These are phyloP conservation scores for Elaphomyces granulatus DNA, from an alignment of 495 filamentous ascomycete genomes.

Conservation along the genomic window DNA sequence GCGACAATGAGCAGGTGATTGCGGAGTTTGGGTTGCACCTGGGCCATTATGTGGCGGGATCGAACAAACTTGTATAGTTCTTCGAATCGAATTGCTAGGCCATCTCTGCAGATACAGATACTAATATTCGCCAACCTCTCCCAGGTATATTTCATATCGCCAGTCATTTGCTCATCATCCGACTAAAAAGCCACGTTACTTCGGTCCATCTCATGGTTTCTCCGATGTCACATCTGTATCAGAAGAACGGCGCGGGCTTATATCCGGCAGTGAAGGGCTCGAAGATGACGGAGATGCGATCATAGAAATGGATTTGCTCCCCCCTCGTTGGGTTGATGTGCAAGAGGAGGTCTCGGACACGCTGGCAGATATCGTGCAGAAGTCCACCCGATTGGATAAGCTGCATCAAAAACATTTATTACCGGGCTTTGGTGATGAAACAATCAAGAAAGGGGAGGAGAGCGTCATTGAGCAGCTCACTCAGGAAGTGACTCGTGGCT, in stretches of 20 bases:
- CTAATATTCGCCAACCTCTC: slow-evolving; percentile 8
- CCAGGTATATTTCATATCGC: slow-evolving; percentile 98
- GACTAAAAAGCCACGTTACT: slow-evolving; percentile 63
- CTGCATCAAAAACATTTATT: slow-evolving; percentile 94
- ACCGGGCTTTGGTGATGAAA: slow-evolving; percentile 92
- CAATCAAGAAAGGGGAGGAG: slow-evolving; percentile 69
- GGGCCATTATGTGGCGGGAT: slow-evolving; percentile 81
- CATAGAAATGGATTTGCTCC: slow-evolving; percentile 96
- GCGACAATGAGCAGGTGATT: not conserved
- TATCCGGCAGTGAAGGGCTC: slow-evolving; percentile 56
- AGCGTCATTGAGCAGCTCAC: slow-evolving; percentile 80
- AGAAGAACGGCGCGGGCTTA: slow-evolving; percentile 75
- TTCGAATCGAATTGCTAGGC: no score
- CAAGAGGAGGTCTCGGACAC: slow-evolving; percentile 83
- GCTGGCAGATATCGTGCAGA: slow-evolving; percentile 64
- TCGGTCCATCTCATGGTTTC: slow-evolving; percentile 58
- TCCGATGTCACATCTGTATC: slow-evolving; percentile 43
- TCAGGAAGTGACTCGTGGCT: slow-evolving; percentile 72
- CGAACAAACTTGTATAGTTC: slow-evolving; percentile 80
- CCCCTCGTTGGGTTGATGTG: slow-evolving; percentile 89
- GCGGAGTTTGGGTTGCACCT: not conserved
- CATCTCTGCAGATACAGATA: slow-evolving; percentile 6
- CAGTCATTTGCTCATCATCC: slow-evolving; percentile 96
- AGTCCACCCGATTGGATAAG: slow-evolving; percentile 73
- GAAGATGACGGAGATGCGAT: slow-evolving; percentile 85